phyloP scores from a whole-genome alignment of 2,329 filamentous ascomycete genomes.

The Elsinoe necatrix region DNA sequence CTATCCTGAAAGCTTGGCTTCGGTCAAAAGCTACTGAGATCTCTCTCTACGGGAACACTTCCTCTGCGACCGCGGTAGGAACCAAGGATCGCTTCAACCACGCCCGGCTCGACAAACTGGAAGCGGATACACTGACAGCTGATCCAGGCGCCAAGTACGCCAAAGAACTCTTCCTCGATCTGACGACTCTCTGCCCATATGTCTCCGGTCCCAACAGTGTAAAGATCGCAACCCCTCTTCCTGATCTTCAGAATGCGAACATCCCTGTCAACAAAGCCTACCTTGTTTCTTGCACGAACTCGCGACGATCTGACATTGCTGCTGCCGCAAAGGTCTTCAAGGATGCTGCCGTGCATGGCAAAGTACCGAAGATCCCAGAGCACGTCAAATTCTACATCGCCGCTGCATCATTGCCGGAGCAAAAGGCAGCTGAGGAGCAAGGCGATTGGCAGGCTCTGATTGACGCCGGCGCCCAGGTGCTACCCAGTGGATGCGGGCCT shows the following conservation, averaged over 20 bases:
- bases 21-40: slow-evolving; percentile 65
- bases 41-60: slow-evolving; percentile 49
- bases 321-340: slow-evolving; percentile 79
- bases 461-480: slow-evolving; percentile 64
- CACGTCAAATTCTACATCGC: slow-evolving; percentile 84
- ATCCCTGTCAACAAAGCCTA: slow-evolving; percentile 81
- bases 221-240: slow-evolving; percentile 72
- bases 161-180: slow-evolving; percentile 72
- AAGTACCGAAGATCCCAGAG: slow-evolving; percentile 59
- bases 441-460: slow-evolving; percentile 81
- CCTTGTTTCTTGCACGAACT: slow-evolving; percentile 85
- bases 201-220: slow-evolving; percentile 86
- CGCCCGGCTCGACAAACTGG: slow-evolving; percentile 61
- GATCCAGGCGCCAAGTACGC: slow-evolving; percentile 74
- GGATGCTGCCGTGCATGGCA: slow-evolving; percentile 59
- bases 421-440: slow-evolving; percentile 64
- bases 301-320: slow-evolving; percentile 67
- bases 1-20: slow-evolving; percentile 62
- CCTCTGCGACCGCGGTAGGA: slow-evolving; percentile 30
- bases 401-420: slow-evolving; percentile 72
- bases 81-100: slow-evolving; percentile 60
- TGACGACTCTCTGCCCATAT: slow-evolving; percentile 75
- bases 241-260: slow-evolving; percentile 60
- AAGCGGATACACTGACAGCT: slow-evolving; percentile 56
- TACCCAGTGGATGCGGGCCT: slow-evolving; percentile 69